Evolutionary conservation across 176 grass and related monocot species (phyloP), one percentile per base, ranked within the genome.

Genomic region (Guadua angustifolia): DNA sequence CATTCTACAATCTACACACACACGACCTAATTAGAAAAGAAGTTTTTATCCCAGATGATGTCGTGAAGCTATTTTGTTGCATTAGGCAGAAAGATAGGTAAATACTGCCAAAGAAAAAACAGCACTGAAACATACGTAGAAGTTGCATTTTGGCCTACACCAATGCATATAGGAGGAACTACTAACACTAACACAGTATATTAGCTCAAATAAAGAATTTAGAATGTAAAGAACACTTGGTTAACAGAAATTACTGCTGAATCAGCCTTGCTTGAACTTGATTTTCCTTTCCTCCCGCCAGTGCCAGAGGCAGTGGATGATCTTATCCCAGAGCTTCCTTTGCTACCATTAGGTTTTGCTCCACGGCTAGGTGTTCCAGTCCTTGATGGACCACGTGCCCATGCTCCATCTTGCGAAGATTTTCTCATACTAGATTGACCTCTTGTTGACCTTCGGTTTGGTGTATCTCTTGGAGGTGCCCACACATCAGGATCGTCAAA

Each of bases 401-500:
- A 91, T 51, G 84, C 84, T 84, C 86, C 96, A 83, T 99, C 96
- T 67, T 95, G 93, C 18, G 85, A 88, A 67, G 90, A 84, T 86
- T 90, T 95, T 88, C 90, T 92, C 4, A 73, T 35, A 78, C 90
- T 89, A 44, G 88, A 9, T 88, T 86, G 93, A 32, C 83, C 84
- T 71, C 84, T 89, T 46, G 91, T 8, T 67, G 94, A 25, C 63
- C 93, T 93, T 75, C 93, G 92, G 60, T 19, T 91, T 56, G 92
- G 85, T 65, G 86, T 63, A 19, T 90, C 92, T 75, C 86, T 93
- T 86, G 92, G 95, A 67, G 91, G 88, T 47, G 86, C 87, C 95
- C 95, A 97, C 46, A 97, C 92, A 71, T 93, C 95, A 88, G 92
- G 92, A 86, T 94, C 92, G 74, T 94, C 90, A 70, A 95, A 95